These are phyloP conservation scores for Saprolegnia parasitica DNA, from an alignment of 352 stramenopile species.

Conservation along the genomic window DNA sequence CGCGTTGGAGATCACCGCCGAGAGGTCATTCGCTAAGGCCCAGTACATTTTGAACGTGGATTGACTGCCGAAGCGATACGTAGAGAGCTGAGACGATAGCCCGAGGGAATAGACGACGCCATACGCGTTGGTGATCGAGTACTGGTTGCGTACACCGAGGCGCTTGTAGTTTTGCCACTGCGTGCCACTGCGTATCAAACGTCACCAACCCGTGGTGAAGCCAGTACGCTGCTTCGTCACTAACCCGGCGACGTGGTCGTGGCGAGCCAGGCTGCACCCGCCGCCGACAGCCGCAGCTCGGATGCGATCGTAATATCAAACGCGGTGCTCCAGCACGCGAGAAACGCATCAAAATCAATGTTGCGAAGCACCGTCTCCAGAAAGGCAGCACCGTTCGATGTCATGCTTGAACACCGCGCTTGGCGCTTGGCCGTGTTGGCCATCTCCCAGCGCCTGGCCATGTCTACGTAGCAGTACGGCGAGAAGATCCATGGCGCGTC, in stretches of 20 bases:
- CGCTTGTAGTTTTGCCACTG: constrained; percentile 21
- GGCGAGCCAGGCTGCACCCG: not conserved
- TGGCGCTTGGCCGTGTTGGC: not conserved
- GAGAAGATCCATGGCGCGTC: constrained; percentile 8
- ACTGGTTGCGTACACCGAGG: not conserved
- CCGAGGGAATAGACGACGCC: not conserved
- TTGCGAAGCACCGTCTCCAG: constrained; percentile 9
- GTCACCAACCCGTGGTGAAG: not conserved
- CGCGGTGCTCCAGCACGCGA: not conserved
- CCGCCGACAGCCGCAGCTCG: not conserved
- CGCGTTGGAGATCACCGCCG: not conserved
- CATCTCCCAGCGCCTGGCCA: not conserved
- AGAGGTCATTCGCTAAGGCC: constrained; percentile 6
- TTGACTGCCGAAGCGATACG: not conserved
- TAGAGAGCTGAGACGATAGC: not conserved
- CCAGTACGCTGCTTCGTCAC: constrained; percentile 6
- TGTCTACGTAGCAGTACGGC: constrained; percentile 8
- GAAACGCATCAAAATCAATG: not conserved
- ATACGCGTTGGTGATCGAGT: not conserved
- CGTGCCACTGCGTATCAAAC: constrained; percentile 4
- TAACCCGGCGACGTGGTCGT: not conserved
- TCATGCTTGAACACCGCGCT: not conserved
- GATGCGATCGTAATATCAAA: constrained; percentile 3
- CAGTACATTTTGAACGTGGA: constrained; percentile 7
- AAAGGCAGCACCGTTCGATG: not conserved